Percentiles rank a stretch among this genome's conserved stretches.
These are phyloP conservation scores for Nakazawaea sp. DNA, from an alignment of 805 yeast species.

Conservation along the genomic window DNA sequence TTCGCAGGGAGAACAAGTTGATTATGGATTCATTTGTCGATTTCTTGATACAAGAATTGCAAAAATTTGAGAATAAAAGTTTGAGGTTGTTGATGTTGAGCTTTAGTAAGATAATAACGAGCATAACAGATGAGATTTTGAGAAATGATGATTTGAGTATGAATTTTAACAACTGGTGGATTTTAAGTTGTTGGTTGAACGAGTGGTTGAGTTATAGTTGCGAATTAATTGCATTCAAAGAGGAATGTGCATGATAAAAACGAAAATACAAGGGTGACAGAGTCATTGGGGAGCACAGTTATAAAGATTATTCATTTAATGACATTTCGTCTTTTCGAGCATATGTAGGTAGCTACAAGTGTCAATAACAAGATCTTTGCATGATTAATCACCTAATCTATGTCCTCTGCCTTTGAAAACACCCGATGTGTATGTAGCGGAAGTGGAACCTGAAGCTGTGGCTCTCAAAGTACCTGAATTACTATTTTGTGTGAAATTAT, in stretches of 20 bases:
- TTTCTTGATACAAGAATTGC: slow-evolving; percentile 3
- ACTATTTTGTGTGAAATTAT: slow-evolving; percentile 1
- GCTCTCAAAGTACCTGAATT: slow-evolving; percentile 8
- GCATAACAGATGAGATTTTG: slow-evolving; percentile 8
- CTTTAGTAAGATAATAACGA: slow-evolving; percentile 7
- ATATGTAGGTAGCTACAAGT: no score
- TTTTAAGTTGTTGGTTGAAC: slow-evolving; percentile 9
- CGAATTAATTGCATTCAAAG: slow-evolving; percentile 8
- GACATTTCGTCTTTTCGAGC: no score
- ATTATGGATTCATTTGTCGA: slow-evolving; percentile 6
- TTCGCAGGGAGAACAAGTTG: not conserved
- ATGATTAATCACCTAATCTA: slow-evolving; percentile 24
- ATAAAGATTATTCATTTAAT: no score
- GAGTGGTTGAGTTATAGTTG: slow-evolving; percentile 9
- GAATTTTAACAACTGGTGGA: slow-evolving; percentile 11
- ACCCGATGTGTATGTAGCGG: slow-evolving; percentile 13
- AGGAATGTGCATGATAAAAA: no score
- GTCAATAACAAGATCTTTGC: no score
- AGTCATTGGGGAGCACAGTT: no score
- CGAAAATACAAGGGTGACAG: no score
- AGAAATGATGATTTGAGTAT: slow-evolving; percentile 1
- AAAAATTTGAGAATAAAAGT: slow-evolving; percentile 2
- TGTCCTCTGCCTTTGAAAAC: slow-evolving; percentile 31
- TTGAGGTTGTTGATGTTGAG: not conserved
- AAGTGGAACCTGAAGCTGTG: slow-evolving; percentile 11